A percentile compares a stretch with the other conserved stretches of the same genome.
phyloP scores from a whole-genome alignment of 305 asterid species.

The Rubia peregrina region DNA sequence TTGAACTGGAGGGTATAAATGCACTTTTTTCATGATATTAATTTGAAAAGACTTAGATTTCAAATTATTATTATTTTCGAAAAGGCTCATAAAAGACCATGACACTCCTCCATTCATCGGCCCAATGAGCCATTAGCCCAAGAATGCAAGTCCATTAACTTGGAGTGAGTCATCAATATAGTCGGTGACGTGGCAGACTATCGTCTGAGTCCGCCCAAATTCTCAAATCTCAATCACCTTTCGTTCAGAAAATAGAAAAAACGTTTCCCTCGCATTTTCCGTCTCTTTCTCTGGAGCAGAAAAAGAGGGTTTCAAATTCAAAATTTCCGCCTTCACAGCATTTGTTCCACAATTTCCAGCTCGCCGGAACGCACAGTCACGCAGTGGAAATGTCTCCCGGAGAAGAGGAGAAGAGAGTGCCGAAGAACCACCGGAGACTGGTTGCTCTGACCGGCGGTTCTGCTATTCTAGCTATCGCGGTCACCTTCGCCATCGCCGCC shows the following conservation, averaged over 20 bases:
- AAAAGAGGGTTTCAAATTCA: slow-evolving; percentile 4
- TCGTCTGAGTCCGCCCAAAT: slow-evolving; percentile 16
- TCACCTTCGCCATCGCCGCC: slow-evolving; percentile 59
- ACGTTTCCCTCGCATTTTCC: slow-evolving; percentile 26
- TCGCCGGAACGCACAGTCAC: neutral
- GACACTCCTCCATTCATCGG: too few relatives aligned
- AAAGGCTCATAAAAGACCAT: too few relatives aligned
- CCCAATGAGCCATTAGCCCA: slow-evolving; percentile 12
- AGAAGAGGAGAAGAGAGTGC: slow-evolving; percentile 41
- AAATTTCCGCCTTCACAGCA: neutral
- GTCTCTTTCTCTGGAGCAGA: neutral
- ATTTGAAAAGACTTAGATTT: too few relatives aligned
- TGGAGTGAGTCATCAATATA: neutral
- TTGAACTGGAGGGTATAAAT: too few relatives aligned
- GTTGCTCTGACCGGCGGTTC: slow-evolving; percentile 81
- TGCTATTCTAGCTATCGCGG: slow-evolving; percentile 69
- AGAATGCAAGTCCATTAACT: neutral
- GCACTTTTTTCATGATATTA: too few relatives aligned
- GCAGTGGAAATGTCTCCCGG: slow-evolving; percentile 31
- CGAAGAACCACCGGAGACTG: slow-evolving; percentile 21
- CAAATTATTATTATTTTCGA: too few relatives aligned
- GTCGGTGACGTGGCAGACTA: slow-evolving; percentile 13
- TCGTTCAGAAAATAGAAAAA: neutral
- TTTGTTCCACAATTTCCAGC: neutral
- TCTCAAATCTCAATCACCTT: neutral